Evolutionary conservation across 1,139 yeast genomes (phyloP).

Genomic region (Taphrina betulina): DNA sequence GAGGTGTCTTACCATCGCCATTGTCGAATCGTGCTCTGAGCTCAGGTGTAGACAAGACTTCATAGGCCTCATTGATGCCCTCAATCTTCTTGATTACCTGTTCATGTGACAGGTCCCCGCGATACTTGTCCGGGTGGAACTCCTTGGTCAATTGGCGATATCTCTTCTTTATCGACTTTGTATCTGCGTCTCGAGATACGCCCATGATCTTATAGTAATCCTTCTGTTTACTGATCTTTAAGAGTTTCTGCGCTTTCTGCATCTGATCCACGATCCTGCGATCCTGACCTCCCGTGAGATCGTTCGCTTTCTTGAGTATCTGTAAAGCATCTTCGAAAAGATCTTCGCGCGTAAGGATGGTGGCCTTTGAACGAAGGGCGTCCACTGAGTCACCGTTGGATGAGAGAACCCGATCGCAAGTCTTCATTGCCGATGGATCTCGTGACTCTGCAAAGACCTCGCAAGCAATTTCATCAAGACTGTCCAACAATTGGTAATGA

Average conservation of each 20-base stretch:
- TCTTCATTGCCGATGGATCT: constrained; percentile 44
- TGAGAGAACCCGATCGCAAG: constrained; percentile 47
- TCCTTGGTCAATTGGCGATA: constrained; percentile 74
- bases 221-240: constrained; percentile 55
- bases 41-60: constrained; percentile 65
- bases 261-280: constrained; percentile 53
- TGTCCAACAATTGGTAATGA: constrained; percentile 39
- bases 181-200: constrained; percentile 65
- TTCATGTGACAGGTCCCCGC: constrained; percentile 64
- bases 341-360: constrained; percentile 48
- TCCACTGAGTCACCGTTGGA: constrained; percentile 50
- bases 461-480: constrained; percentile 51
- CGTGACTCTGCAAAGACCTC: constrained; percentile 49
- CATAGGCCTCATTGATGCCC: constrained; percentile 90
- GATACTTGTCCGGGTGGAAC: constrained; percentile 89
- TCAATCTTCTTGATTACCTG: constrained; percentile 83
- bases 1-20: constrained; percentile 49
- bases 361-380: constrained; percentile 51
- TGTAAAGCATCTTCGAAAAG: constrained; percentile 51
- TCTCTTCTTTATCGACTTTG: constrained; percentile 73
- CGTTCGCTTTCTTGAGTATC: constrained; percentile 48
- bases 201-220: constrained; percentile 84
- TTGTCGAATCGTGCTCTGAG: constrained; percentile 64
- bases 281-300: constrained; percentile 50
- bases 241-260: constrained; percentile 55